These are phyloP conservation scores for Desmodesmus armatus DNA, from an alignment of 139 green algal species.

Conservation along the genomic window DNA sequence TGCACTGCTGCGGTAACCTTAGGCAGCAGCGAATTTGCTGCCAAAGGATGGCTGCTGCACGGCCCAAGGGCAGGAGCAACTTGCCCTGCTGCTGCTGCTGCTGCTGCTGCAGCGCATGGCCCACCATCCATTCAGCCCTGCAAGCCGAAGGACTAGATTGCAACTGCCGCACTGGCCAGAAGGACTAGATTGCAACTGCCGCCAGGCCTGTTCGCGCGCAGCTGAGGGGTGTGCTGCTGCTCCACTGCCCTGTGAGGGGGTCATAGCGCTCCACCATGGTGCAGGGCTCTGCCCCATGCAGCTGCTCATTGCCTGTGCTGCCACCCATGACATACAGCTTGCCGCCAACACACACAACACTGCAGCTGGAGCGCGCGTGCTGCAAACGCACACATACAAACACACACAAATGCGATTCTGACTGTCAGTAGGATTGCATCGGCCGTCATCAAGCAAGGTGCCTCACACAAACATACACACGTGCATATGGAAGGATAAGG, in stretches of 20 bases:
- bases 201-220: conserved; percentile 61
- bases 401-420: no score
- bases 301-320: conserved; percentile 51
- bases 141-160: no score
- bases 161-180: no score
- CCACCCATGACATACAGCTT: conserved; percentile 67
- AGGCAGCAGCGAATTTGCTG: no score
- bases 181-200: conserved; percentile 49
- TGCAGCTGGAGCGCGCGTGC: conserved; percentile 58
- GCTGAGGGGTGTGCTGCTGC: conserved; percentile 47
- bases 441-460: no score
- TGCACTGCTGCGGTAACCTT: neutral
- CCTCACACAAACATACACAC: no score
- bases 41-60: no score
- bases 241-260: conserved; percentile 58
- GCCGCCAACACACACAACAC: conserved; percentile 55
- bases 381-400: neutral
- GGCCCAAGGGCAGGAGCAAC: no score
- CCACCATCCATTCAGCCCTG: no score
- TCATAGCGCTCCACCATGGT: conserved; percentile 55
- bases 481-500: no score
- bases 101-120: neutral
- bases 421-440: no score
- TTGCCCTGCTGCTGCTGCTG: neutral
- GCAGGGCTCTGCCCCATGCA: conserved; percentile 48